phyloP scores from a whole-genome alignment of 2,329 filamentous ascomycete genomes.

The Neonectria ditissima region DNA sequence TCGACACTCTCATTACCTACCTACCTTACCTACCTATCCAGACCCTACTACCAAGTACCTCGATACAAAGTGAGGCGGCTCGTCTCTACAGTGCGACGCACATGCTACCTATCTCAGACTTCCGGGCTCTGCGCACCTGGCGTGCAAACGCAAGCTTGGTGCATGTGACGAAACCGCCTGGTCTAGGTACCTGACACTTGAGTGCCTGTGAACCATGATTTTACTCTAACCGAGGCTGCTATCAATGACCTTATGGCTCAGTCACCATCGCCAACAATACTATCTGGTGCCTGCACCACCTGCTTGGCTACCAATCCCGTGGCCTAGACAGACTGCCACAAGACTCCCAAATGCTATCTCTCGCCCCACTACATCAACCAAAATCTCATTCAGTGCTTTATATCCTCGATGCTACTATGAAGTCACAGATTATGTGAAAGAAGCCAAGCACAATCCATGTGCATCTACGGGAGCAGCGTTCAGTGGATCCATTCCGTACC shows the following conservation, averaged over 20 bases:
- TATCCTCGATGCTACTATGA: too few relatives aligned
- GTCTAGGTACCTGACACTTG: not conserved
- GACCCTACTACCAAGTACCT: too few relatives aligned
- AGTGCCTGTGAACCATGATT: constrained; percentile 1
- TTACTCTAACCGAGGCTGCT: not conserved
- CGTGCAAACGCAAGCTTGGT: constrained; percentile 13
- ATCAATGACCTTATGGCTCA: not conserved
- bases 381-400: too few relatives aligned
- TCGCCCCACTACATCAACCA: not conserved
- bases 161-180: constrained; percentile 20
- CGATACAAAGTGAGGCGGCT: too few relatives aligned
- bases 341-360: not conserved
- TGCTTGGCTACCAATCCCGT: not conserved
- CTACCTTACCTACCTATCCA: too few relatives aligned
- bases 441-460: not conserved
- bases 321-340: not conserved
- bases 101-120: not conserved
- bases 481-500: constrained; percentile 11
- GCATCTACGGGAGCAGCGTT: not conserved
- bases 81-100: not conserved
- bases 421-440: not conserved
- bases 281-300: constrained; percentile 7
- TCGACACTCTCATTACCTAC: too few relatives aligned
- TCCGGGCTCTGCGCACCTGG: not conserved
- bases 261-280: not conserved